Percentiles rank a stretch among this genome's conserved stretches.
Evolutionary conservation across 139 green algal genomes (phyloP).

Genomic region (Microglena sp.): DNA sequence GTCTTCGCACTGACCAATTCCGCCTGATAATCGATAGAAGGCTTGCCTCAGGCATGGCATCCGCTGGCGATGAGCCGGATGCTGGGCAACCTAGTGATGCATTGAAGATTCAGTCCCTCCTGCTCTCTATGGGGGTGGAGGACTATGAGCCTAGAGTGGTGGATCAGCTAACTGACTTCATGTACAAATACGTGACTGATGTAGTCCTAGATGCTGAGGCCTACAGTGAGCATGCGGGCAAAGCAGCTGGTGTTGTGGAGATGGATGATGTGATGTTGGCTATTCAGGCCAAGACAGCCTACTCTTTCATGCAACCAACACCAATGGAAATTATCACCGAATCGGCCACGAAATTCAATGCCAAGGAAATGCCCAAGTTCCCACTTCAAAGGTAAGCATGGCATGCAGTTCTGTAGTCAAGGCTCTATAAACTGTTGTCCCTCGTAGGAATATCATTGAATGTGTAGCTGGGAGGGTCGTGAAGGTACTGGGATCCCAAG

Average conservation of each 20-base stretch:
- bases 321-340: not conserved
- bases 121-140: constrained; percentile 53
- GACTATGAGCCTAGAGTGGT: constrained; percentile 71
- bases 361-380: constrained; percentile 15
- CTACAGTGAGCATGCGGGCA: constrained; percentile 25
- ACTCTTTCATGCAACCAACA: constrained; percentile 13
- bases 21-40: no score
- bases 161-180: constrained; percentile 65
- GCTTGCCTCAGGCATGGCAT: no score
- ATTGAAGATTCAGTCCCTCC: constrained; percentile 6
- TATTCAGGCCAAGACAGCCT: constrained; percentile 24
- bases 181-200: constrained; percentile 65
- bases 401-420: no score
- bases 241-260: constrained; percentile 29
- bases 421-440: no score
- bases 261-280: constrained; percentile 57
- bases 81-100: not conserved
- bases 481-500: no score
- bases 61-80: no score
- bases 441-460: no score
- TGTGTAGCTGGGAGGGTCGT: no score
- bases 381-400: not conserved
- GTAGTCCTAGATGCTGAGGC: constrained; percentile 65
- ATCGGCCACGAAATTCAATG: constrained; percentile 12
- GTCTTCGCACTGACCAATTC: no score